Conservation (phyloP, 2,329 filamentous ascomycete genomes). For the Basipetospora chlamydospora region DNA sequence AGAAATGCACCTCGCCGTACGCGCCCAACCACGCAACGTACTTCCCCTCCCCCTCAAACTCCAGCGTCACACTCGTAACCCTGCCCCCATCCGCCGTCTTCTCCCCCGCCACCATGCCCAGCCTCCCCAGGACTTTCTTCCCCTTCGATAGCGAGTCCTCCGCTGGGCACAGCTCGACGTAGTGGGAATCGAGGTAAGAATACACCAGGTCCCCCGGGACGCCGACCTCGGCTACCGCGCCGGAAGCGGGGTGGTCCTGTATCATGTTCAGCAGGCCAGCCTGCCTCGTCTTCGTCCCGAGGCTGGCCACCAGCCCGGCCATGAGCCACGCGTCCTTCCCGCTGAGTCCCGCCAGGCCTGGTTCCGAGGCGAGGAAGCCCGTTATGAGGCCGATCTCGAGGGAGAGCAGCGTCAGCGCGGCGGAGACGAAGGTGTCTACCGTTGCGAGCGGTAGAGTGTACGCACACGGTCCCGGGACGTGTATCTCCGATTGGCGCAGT, state of each 20-base stretch:
- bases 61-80: conserved; percentile 42
- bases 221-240: conserved; percentile 18
- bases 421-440: conserved; percentile 16
- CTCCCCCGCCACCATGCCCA: conserved; percentile 8
- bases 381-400: conserved; percentile 17
- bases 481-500: conserved; percentile 18
- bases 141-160: not conserved
- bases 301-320: conserved; percentile 16
- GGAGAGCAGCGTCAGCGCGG: conserved; percentile 12
- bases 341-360: too few relatives aligned
- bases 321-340: conserved; percentile 19
- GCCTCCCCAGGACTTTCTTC: not conserved
- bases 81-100: conserved; percentile 5
- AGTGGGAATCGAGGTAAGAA: conserved; percentile 17
- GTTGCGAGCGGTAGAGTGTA: conserved; percentile 12
- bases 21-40: conserved; percentile 22
- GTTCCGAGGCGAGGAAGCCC: conserved; percentile 8
- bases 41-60: conserved; percentile 44
- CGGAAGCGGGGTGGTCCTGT: conserved; percentile 19
- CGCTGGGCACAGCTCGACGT: conserved; percentile 14
- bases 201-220: conserved; percentile 18
- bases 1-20: conserved; percentile 20
- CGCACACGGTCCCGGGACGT: conserved; percentile 13
- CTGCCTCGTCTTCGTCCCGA: conserved; percentile 20
- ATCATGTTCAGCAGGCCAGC: conserved; percentile 23